Evolutionary conservation across 1,139 yeast species (phyloP), one percentile per base, ranked within the genome.

Genomic region (Scheffersomyces segobiensis): DNA sequence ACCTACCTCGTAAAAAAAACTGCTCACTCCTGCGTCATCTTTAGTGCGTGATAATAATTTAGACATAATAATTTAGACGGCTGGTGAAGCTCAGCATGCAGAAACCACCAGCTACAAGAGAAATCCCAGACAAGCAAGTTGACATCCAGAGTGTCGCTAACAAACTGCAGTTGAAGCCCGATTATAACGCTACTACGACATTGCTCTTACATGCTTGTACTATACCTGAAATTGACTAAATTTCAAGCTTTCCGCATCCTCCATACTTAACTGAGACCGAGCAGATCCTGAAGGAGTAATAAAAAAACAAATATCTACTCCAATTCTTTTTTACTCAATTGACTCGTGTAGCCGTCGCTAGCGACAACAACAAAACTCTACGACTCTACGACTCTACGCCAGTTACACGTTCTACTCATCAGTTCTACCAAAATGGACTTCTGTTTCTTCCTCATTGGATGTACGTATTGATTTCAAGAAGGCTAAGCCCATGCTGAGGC

Each of bases 381-480:
- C 32, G 8, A 24, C 8, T 24, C 32, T 24, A 24, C 32, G 8
- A 24, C 8, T 24, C 32, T 24, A 24, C n/a, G 8, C 32, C 8
- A 24, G 32, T 6, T 32, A 32, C 17, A 32, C 42, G 2, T 32
- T 14, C 42, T 32, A 32, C 42, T 10, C 42, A 32, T 10, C 17
- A 32, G 12, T 32, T 32, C 42, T 32, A 32, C 10, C 10, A 24
- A 17, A 32, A 32, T 32, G 49, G 59, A 56, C 39, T 54, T 58
- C 50, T 52, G 57, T 32, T 56, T 57, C 55, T 54, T 57, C 53
- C 50, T 54, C 47, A 39, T 58, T 54, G 60, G 60, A 18, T 55
- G 60, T 59, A 52, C 49, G 61, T 57, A 55, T 12, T 18, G 10
- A 19, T 48, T 19, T 8, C 14, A 18, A n/a, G 17, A 32, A 32